phyloP scores from a whole-genome alignment of 78 protist genomes.

The Polysphondylium violaceum region DNA sequence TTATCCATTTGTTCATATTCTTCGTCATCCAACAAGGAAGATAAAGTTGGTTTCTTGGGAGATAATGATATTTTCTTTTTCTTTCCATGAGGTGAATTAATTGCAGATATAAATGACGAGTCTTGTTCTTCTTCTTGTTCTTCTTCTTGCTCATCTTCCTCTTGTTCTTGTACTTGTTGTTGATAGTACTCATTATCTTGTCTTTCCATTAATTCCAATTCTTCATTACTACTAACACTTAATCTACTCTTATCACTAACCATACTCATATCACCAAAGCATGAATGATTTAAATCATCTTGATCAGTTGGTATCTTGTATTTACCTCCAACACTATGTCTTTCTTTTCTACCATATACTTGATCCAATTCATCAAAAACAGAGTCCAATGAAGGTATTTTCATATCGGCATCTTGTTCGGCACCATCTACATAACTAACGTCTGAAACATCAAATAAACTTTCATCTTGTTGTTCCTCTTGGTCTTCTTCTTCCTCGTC shows the following conservation, averaged over 20 bases:
- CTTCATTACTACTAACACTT: too few relatives aligned
- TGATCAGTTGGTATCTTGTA: slow-evolving; percentile 18
- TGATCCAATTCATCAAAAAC: too few relatives aligned
- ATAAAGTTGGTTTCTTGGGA: slow-evolving; percentile 16
- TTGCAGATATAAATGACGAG: background rate
- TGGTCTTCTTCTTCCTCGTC: background rate
- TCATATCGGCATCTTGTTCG: slow-evolving; percentile 12
- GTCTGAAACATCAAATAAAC: background rate
- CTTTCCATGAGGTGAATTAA: slow-evolving; percentile 16
- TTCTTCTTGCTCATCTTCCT: background rate
- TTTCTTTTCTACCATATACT: too few relatives aligned
- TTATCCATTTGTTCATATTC: background rate
- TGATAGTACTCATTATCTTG: background rate
- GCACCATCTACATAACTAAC: background rate
- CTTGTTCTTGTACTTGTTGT: background rate
- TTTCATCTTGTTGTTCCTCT: background rate
- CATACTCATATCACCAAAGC: too few relatives aligned
- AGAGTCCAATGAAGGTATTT: too few relatives aligned
- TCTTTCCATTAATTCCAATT: too few relatives aligned
- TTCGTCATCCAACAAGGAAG: background rate
- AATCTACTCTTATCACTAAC: too few relatives aligned
- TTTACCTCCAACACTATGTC: too few relatives aligned
- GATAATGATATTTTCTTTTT: background rate
- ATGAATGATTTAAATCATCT: too few relatives aligned
- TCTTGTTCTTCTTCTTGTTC: background rate